Base-by-base conservation (phyloP, 371 early-diverging fungal genomes). In the Syncephalastrum racemosum region DNA sequence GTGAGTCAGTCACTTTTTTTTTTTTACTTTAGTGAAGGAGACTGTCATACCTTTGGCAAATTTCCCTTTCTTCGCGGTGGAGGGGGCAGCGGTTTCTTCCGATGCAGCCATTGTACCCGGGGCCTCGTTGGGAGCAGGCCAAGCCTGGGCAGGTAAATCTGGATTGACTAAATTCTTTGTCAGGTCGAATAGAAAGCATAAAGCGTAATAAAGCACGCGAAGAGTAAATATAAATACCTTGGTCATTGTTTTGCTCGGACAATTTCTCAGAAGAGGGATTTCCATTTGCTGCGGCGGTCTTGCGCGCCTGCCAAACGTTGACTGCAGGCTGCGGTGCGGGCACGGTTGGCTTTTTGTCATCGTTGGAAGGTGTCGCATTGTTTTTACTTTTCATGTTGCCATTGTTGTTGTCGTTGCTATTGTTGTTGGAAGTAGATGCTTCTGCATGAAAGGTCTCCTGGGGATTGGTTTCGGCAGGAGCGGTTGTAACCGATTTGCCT, bases 271-370 rank as follows among this genome's bases (percentile, higher is more conserved):
- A 20, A 0, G 58, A 16, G 1, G 25, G 31, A 7, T 43, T 59
- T 59, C 23, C 47, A 47, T 43, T 60, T 62, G 54, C 47, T 40
- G 57, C 49, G 31, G 68, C 64, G 18, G 73, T 66, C 56, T 66
- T 73, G 50, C 76, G 72, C 22, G 68, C 78, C 53, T 79, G 73
- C 84, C 84, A 84, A 48, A 77, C 71, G 67, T 78, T 84, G 54
- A 79, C 80, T 41, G 77, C 63, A 47, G 84, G 82, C 47, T 74
- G 70, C 20, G 81, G 79, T 43, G 79, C 79, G 20, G 76, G 75
- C 19, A 79, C 57, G 5, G 58, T 60, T 47, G 66, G 62, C 39
- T 70, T 66, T 59, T 68, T 65, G 40, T 41, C 41, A 12, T 31
- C 36, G 36, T 10, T 31, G 36, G 50, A 19, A n/a, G 58, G 14